Base-by-base conservation (phyloP, 2,329 filamentous ascomycete species). In the Annulohypoxylon truncatum region DNA sequence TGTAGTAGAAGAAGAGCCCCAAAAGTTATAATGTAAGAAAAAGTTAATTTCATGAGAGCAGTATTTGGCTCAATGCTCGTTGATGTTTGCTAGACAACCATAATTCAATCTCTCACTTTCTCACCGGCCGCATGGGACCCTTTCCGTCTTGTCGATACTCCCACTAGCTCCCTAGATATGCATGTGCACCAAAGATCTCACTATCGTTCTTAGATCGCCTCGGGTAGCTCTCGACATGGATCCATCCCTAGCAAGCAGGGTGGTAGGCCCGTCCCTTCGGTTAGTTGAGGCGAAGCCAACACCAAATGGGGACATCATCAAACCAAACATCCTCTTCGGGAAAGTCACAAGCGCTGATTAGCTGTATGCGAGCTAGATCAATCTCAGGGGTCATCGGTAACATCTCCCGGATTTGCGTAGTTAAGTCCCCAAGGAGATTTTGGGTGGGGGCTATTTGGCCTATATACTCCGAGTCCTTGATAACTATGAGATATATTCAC, bases 291-390 rank as follows among this genome's bases (percentile, higher is more conserved):
- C 40, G 44, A 56, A 26, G 46, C 22, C 44, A 28, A 29, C 20
- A 44, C 24, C 24, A 40, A 24, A 60, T 63, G 51, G 59, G 59
- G 46, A 65, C 54, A 33, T 61, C 28, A 33, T 63, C 28, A 58
- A 61, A 63, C 33, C 1, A 58, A 22, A 61, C 48, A 20, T 48
- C 58, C 44, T 15, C 26, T 66, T 63, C 55, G 40, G 62, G 66
- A 58, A 66, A 52, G 10, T 28, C 46, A 63, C 48, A 46, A 50
- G 54, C 57, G 51, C 53, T 22, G 38, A 40, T 56, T 60, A 60
- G 33, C 44, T 55, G 18, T 9, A 64, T 57, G 33, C 46, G 50
- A 40, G 20, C 26, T 58, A 58, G 50, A 47, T 53, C 54, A 24
- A n/a, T 18, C 52, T 38, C 20, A 24, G 31, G 7, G 15, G 26